phyloP scores from a whole-genome alignment of 2,329 filamentous ascomycete species.

The Penicillium sp. region DNA sequence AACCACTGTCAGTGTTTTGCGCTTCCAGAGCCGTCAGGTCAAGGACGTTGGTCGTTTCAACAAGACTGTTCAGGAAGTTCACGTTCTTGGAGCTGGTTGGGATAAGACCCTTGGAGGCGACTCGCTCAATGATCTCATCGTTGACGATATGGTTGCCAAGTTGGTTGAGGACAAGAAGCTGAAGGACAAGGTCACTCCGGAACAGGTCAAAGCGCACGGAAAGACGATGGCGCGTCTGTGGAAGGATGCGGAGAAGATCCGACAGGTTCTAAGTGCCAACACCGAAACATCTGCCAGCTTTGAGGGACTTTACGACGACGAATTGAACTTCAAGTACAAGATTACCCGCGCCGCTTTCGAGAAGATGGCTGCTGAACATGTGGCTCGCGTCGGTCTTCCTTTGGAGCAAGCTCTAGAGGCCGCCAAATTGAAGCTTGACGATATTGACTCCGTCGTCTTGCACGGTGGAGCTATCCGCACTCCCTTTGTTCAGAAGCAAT shows the following conservation, averaged over 20 bases:
- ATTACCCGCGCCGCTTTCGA: constrained; percentile 79
- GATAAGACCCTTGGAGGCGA: constrained; percentile 89
- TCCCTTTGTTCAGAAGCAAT: constrained; percentile 87
- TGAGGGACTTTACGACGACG: constrained; percentile 80
- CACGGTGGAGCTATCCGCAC: constrained; percentile 89
- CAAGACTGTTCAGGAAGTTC: constrained; percentile 96
- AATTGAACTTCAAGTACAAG: constrained; percentile 92
- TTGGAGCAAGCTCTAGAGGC: constrained; percentile 72
- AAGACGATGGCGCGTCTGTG: constrained; percentile 85
- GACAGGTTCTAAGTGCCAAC: constrained; percentile 93
- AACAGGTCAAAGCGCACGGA: constrained; percentile 66
- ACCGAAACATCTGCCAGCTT: constrained; percentile 76
- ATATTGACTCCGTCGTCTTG: constrained; percentile 87
- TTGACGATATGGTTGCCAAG: constrained; percentile 82
- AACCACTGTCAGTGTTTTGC: constrained; percentile 83
- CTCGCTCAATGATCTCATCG: constrained; percentile 79
- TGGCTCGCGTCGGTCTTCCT: constrained; percentile 66
- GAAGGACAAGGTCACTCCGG: constrained; percentile 39
- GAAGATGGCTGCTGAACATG: constrained; percentile 67
- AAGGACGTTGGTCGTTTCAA: constrained; percentile 93
- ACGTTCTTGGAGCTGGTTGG: constrained; percentile 83
- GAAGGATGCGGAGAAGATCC: constrained; percentile 84
- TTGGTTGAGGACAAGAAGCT: constrained; percentile 68
- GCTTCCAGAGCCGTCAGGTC: constrained; percentile 82
- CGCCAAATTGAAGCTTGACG: constrained; percentile 69